Evolutionary conservation across 345 rosid species (phyloP), one percentile per base, ranked within the genome.

Genomic region (Corchorus olitorius): DNA sequence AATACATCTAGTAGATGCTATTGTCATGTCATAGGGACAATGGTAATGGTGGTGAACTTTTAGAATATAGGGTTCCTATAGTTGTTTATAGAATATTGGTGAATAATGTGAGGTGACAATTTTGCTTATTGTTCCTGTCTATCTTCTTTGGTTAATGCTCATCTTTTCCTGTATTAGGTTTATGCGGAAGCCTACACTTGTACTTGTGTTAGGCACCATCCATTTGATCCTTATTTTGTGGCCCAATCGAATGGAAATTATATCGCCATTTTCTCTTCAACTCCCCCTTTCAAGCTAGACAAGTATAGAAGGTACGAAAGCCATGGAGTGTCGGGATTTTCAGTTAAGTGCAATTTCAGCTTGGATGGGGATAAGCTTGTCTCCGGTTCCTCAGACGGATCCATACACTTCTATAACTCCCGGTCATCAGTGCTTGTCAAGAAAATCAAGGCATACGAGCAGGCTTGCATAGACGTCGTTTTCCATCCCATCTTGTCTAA

Each of bases 221-320:
- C 93, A 1, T 74, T 77, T 43, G 97, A 91, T 65, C 89, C 91
- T 10, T 77, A 59, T 70, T 93, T 93, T 37, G 84, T 93, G 34
- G 94, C 95, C 11, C 97, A 91, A 78, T 96, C 98, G 53, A 86
- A 92, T 80, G 98, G 94, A 63, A 92, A 96, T 78, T 96, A 93
- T 75, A 80, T 91, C n/a, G 97, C 97, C n/a, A 85, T 93, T 61
- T 91, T 93, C 81, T 93, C 94, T 12, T 77, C 90, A 48, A 83
- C 53, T 64, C 88, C 94, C 43, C 97, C 98, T 62, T 92, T 92
- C 84, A 88, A 85, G 90, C 90, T 94, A 16, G 89, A 93, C 88
- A 96, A 90, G 78, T 96, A 86, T 73, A 86, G 81, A 78, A 86
- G 95, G 59, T 89, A 81, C 41, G 97, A 91, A 83, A 84, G 86